Base-by-base conservation (phyloP, 2,329 filamentous ascomycete genomes). In the Sporothrix pallida region DNA sequence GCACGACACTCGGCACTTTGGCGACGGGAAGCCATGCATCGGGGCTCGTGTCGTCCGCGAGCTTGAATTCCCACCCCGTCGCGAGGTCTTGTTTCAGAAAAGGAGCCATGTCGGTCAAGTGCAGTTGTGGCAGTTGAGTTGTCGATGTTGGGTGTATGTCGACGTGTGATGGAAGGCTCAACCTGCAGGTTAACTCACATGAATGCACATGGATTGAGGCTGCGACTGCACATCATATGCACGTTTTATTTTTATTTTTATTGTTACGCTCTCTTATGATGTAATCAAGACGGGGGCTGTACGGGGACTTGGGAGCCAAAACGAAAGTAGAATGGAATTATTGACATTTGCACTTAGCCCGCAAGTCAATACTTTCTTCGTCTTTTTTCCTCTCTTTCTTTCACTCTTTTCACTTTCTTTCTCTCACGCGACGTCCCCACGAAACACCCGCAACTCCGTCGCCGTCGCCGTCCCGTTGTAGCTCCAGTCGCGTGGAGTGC, bases 1-100 rank as follows among this genome's bases (percentile, higher is more conserved):
- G 90, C 44, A 92, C 83, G 75, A 91, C 90, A 72, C 90, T 91
- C 0, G 90, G 90, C 79, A 92, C 91, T 77, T 90, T 89, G 72
- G 84, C 83, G 72, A 90, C 89, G 13, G 88, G 83, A 3, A 88
- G 83, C 78, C 87, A 90, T 37, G 58, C 58, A 50, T 84, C 78
- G 74, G 81, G 80, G 74, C 86, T 84, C 5, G 85, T 80, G 72
- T 86, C 83, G 79, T 87, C 86, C 74, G 83, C 86, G 79, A 90
- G 86, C 75, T 85, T 89, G 82, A 91, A 91, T 70, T 86, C 82
- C 89, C 89, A 91, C 77, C 86, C 83, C 79, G 78, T 84, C 85
- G 76, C 84, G 82, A 58, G 78, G 73, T 79, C 80, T 80, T 63
- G 58, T 20, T 44, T 44, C 6, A n/a, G n/a, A n/a, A 63, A 46